Conservation (phyloP, 1,284 basidiomycete genomes). For the Ustilago loliicola region DNA sequence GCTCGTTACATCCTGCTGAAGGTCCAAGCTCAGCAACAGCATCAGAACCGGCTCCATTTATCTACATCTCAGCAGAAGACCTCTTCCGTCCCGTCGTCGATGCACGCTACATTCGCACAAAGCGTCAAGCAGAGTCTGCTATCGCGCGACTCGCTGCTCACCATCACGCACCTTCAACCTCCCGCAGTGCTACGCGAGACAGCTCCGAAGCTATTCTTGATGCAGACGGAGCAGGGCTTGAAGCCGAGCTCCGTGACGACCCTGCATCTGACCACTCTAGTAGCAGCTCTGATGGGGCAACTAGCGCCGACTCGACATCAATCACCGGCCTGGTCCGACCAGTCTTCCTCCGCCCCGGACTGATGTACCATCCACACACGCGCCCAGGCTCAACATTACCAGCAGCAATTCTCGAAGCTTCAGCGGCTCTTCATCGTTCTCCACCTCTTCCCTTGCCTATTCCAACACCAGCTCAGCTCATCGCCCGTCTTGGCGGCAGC, state of each 20-base stretch:
- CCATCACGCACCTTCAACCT: conserved; percentile 88
- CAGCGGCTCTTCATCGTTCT: conserved; percentile 55
- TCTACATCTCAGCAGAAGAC: conserved; percentile 95
- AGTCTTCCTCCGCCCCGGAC: conserved; percentile 74
- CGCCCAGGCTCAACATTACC: conserved; percentile 88
- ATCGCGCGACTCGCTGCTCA: conserved; percentile 72
- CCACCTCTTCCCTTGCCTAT: conserved; percentile 73
- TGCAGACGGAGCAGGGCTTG: conserved; percentile 50
- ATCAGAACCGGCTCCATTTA: conserved; percentile 76
- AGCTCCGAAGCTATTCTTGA: conserved; percentile 29
- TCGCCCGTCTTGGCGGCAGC: conserved; percentile 29
- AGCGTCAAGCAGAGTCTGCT: conserved; percentile 85
- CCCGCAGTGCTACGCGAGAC: not conserved
- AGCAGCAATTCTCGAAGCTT: conserved; percentile 84
- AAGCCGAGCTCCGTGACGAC: conserved; percentile 40
- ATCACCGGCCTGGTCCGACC: conserved; percentile 30
- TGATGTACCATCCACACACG: conserved; percentile 95
- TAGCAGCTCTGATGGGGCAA: not conserved
- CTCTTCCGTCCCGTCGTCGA: conserved; percentile 88
- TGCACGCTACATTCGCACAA: conserved; percentile 85
- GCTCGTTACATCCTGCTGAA: conserved; percentile 15
- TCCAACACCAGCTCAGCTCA: conserved; percentile 74
- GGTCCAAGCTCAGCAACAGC: not conserved
- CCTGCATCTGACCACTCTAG: not conserved
- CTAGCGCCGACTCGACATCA: not conserved